Conservation (phyloP, 305 asterid genomes). For the Fraxinus sp. region DNA sequence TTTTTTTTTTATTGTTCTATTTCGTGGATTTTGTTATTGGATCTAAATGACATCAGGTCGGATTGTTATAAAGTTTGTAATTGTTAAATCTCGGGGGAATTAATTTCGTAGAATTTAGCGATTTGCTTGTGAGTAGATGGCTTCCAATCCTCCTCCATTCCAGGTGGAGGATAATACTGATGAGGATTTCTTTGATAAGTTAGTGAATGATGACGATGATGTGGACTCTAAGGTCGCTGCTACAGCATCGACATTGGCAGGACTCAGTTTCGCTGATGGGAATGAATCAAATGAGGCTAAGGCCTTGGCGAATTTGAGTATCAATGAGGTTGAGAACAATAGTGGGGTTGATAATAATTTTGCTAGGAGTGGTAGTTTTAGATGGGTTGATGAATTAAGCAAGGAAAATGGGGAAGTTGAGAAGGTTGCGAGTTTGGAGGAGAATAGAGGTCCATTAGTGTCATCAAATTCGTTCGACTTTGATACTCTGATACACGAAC, state of each 20-base stretch:
- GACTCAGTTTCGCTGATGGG: constrained; percentile 38
- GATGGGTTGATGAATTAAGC: constrained; percentile 16
- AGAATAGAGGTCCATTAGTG: constrained; percentile 19
- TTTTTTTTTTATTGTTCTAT: constrained; percentile 25
- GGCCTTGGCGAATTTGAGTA: constrained; percentile 62
- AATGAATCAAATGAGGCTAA: constrained; percentile 61
- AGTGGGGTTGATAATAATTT: constrained; percentile 32
- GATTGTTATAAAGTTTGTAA: constrained; percentile 32
- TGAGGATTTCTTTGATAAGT: constrained; percentile 79
- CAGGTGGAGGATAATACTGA: constrained; percentile 89
- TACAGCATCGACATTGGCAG: constrained; percentile 30
- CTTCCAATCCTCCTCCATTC: constrained; percentile 90
- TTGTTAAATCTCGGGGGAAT: constrained; percentile 18
- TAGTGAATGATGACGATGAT: constrained; percentile 75
- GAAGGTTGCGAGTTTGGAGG: constrained; percentile 27
- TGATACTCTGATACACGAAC: constrained; percentile 20
- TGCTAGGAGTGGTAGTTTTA: constrained; percentile 21
- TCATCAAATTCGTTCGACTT: constrained; percentile 29
- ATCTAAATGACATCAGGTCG: constrained; percentile 49
- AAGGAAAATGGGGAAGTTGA: constrained; percentile 26
- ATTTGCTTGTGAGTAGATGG: constrained; percentile 60
- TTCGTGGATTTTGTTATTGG: constrained; percentile 39
- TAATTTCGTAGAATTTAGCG: constrained; percentile 23
- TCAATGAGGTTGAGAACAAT: constrained; percentile 41
- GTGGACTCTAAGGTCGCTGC: constrained; percentile 44